Evolutionary conservation across 768 basidiomycete genomes (phyloP).

Genomic region (Leccinum incarnatum): DNA sequence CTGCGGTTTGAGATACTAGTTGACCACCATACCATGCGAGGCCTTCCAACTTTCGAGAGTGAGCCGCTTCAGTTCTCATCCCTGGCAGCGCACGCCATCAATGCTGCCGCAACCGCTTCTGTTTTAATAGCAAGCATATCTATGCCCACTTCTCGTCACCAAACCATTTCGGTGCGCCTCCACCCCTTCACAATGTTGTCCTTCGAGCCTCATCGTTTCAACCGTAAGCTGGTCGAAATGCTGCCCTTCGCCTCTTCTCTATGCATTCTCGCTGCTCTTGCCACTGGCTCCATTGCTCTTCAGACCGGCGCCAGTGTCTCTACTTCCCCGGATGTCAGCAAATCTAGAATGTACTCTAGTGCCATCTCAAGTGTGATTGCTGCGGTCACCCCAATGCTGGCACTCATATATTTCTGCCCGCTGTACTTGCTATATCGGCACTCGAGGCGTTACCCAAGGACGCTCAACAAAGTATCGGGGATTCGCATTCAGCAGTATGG

Average conservation of each 20-base stretch:
- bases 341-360: conserved; percentile 34
- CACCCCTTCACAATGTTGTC: conserved; percentile 13
- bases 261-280: conserved; percentile 35
- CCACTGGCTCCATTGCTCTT: conserved; percentile 31
- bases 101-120: conserved; percentile 31
- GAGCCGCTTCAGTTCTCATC: conserved; percentile 27
- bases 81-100: conserved; percentile 29
- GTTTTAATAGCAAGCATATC: conserved; percentile 30
- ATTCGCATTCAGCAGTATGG: conserved; percentile 48
- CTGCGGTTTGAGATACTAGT: conserved; percentile 16
- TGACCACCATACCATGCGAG: conserved; percentile 31
- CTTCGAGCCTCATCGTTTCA: conserved; percentile 9
- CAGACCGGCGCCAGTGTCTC: conserved; percentile 17
- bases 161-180: conserved; percentile 31
- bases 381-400: conserved; percentile 34
- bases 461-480: conserved; percentile 50
- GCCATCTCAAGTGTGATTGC: conserved; percentile 37
- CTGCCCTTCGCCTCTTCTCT: conserved; percentile 34
- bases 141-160: conserved; percentile 24
- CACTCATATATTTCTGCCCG: conserved; percentile 47
- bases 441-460: conserved; percentile 43
- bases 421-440: conserved; percentile 50
- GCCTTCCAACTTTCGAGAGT: conserved; percentile 29
- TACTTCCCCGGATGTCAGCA: conserved; percentile 20
- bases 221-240: conserved; percentile 37